Conservation (phyloP, 2,329 filamentous ascomycete genomes). For the Karstenula rhodostoma region DNA sequence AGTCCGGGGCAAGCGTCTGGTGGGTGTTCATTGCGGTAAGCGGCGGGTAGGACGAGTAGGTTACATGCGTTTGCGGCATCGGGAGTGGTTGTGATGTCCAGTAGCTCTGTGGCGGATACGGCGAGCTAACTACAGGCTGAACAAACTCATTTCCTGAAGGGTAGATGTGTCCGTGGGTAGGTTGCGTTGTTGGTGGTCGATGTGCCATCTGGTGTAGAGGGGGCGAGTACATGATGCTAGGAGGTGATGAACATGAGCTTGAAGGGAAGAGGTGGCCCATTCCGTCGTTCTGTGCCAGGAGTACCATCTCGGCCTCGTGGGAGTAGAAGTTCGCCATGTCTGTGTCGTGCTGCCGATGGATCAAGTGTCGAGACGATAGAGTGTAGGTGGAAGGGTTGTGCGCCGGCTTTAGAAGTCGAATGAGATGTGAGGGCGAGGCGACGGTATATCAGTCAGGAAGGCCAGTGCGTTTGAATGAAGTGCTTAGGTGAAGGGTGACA, state of each 20-base stretch:
- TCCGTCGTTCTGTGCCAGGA: conserved; percentile 44
- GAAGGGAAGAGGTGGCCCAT: conserved; percentile 47
- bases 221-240: conserved; percentile 49
- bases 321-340: conserved; percentile 46
- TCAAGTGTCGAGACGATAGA: conserved; percentile 14
- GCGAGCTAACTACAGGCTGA: conserved; percentile 38
- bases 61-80: conserved; percentile 38
- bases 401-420: conserved; percentile 15
- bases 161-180: conserved; percentile 38
- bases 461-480: conserved; percentile 41
- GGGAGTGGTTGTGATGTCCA: conserved; percentile 43
- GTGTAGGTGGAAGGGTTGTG: conserved; percentile 18
- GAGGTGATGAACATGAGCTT: conserved; percentile 48
- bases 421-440: conserved; percentile 30
- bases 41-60: conserved; percentile 46
- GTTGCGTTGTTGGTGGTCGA: conserved; percentile 31
- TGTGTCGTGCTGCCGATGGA: conserved; percentile 11
- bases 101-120: conserved; percentile 42
- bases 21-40: conserved; percentile 37
- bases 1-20: conserved; percentile 34
- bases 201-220: conserved; percentile 44
- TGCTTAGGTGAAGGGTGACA: conserved; percentile 36
- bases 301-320: conserved; percentile 47
- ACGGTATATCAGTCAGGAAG: conserved; percentile 38
- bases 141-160: conserved; percentile 40